These are phyloP conservation scores for Penicillium herquei DNA, from an alignment of 495 filamentous ascomycete genomes.

Conservation along the genomic window DNA sequence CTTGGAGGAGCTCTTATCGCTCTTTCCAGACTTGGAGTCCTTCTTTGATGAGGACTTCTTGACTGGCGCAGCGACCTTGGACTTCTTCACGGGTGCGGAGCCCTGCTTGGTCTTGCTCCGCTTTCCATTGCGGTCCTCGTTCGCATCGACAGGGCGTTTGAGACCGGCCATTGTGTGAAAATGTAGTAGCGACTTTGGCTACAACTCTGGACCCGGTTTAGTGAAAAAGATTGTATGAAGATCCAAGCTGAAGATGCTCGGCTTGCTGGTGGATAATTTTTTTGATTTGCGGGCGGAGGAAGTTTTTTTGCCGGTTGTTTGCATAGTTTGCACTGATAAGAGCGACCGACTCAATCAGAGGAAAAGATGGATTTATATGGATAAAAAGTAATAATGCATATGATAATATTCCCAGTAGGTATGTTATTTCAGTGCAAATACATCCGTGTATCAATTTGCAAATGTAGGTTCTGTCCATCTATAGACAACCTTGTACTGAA, in stretches of 20 bases:
- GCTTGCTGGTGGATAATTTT: slow-evolving; percentile 30
- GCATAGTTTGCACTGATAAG: slow-evolving; percentile 39
- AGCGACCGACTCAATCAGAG: too few relatives aligned
- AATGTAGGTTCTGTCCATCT: background rate
- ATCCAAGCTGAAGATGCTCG: slow-evolving; percentile 25
- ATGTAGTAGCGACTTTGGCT: slow-evolving; percentile 10
- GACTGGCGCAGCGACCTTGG: slow-evolving; percentile 28
- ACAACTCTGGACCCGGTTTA: slow-evolving; percentile 1
- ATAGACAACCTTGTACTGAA: background rate
- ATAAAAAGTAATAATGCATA: too few relatives aligned
- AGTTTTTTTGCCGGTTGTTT: slow-evolving; percentile 39
- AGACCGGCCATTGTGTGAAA: slow-evolving; percentile 40
- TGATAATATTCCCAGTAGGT: too few relatives aligned
- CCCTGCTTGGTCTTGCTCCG: slow-evolving; percentile 43
- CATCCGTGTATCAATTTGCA: background rate
- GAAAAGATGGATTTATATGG: too few relatives aligned
- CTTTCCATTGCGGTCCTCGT: slow-evolving; percentile 49
- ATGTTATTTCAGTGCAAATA: background rate
- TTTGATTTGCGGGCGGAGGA: slow-evolving; percentile 30
- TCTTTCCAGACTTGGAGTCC: slow-evolving; percentile 28
- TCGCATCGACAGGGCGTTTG: slow-evolving; percentile 42
- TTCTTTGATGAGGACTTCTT: slow-evolving; percentile 35
- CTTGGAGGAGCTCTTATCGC: slow-evolving; percentile 34
- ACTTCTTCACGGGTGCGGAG: slow-evolving; percentile 34
- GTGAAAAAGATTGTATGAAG: slow-evolving; percentile 9